Conservation (phyloP, 345 rosid genomes). For the Erodium maritimum region DNA sequence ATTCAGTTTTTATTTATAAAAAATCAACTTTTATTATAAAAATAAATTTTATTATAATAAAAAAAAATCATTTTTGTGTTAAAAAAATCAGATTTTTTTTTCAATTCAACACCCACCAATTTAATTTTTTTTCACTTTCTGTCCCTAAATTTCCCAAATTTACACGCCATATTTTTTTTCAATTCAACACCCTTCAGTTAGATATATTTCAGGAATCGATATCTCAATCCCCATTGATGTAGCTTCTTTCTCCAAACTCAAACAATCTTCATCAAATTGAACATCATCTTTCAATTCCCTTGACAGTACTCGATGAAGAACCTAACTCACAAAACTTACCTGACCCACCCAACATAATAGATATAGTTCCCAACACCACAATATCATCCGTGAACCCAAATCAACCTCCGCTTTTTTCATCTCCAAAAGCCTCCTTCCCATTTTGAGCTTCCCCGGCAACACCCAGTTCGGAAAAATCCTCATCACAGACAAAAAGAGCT, state of each 20-base stretch:
- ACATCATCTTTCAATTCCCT: conserved; percentile 72
- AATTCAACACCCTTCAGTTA: conserved; percentile 13
- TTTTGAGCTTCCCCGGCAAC: conserved; percentile 48
- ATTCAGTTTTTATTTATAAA: too few relatives aligned
- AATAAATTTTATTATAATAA: too few relatives aligned
- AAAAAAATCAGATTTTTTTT: too few relatives aligned
- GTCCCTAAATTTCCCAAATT: too few relatives aligned
- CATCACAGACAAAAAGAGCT: conserved; percentile 37
- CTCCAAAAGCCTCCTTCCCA: conserved; percentile 49
- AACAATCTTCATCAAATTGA: conserved; percentile 49
- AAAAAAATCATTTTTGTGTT: too few relatives aligned
- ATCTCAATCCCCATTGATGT: conserved; percentile 30
- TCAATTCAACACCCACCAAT: too few relatives aligned
- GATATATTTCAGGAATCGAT: conserved; percentile 23
- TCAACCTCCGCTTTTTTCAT: conserved; percentile 27
- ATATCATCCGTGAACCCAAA: conserved; percentile 33
- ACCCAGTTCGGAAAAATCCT: conserved; percentile 52
- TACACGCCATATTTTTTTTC: too few relatives aligned
- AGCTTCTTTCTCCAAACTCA: conserved; percentile 63
- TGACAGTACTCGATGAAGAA: conserved; percentile 58
- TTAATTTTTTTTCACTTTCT: too few relatives aligned
- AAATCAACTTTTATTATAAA: too few relatives aligned
- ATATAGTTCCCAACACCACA: conserved; percentile 50
- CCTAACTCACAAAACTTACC: conserved; percentile 63
- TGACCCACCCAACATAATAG: conserved; percentile 41